phyloP scores from a whole-genome alignment of 2,329 filamentous ascomycete genomes.

The Penicillium sp. region DNA sequence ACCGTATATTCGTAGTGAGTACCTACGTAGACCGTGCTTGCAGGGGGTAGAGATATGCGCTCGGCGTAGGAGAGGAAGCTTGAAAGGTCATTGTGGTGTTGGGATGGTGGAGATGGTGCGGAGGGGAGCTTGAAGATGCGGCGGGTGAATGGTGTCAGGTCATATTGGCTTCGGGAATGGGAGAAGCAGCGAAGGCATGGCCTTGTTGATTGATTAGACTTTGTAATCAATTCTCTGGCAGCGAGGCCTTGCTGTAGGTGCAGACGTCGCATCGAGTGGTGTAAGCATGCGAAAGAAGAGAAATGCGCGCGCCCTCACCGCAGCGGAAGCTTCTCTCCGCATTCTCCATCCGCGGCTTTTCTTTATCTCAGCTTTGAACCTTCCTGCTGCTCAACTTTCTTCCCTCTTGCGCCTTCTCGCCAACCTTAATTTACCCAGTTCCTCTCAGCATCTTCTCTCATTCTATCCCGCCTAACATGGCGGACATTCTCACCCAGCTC shows the following conservation, averaged over 20 bases:
- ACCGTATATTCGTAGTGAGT: constrained; percentile 54
- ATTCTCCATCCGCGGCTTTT: constrained; percentile 16
- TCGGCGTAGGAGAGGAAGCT: constrained; percentile 48
- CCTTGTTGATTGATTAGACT: not conserved
- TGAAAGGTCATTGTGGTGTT: constrained; percentile 42
- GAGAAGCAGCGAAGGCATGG: constrained; percentile 18
- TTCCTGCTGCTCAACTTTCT: not conserved
- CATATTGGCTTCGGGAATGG: constrained; percentile 14
- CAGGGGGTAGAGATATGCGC: constrained; percentile 40
- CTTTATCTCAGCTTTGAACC: constrained; percentile 11
- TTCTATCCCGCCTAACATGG: constrained; percentile 36
- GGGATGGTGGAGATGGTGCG: constrained; percentile 39
- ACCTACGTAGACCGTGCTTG: constrained; percentile 49
- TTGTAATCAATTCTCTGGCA: constrained; percentile 5
- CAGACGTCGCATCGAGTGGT: constrained; percentile 27
- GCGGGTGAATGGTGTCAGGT: constrained; percentile 36
- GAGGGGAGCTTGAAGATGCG: constrained; percentile 43
- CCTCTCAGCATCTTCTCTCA: not conserved
- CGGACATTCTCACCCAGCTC: constrained; percentile 54
- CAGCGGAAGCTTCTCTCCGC: constrained; percentile 31
- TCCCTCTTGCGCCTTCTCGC: not conserved
- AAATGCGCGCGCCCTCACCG: constrained; percentile 22
- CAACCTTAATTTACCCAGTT: not conserved
- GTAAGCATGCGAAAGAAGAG: constrained; percentile 13
- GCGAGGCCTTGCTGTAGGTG: constrained; percentile 20